phyloP scores from a whole-genome alignment of 352 stramenopile genomes.

The Aphanomyces cochlioides region DNA sequence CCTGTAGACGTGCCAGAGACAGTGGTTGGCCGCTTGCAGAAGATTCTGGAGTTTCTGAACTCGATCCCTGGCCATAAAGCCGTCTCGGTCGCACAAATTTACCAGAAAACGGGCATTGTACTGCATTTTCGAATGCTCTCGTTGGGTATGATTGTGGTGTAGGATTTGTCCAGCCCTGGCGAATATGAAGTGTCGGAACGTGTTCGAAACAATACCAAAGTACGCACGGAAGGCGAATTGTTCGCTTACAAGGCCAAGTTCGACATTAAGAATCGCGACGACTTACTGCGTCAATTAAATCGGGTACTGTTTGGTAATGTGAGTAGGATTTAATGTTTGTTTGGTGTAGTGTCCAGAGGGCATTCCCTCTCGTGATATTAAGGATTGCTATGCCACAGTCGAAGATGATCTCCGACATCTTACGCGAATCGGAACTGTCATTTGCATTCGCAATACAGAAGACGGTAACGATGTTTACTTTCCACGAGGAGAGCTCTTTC shows the following conservation, averaged over 20 bases:
- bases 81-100: constrained; percentile 63
- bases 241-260: constrained; percentile 88
- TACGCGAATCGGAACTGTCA: constrained; percentile 68
- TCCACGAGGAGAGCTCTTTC: constrained; percentile 53
- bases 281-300: constrained; percentile 75
- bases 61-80: constrained; percentile 77
- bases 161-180: constrained; percentile 48
- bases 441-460: constrained; percentile 81
- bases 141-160: not conserved
- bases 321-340: too few species aligned
- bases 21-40: constrained; percentile 38
- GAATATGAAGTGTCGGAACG: constrained; percentile 78
- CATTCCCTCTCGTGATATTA: constrained; percentile 77
- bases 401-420: constrained; percentile 76
- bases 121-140: constrained; percentile 22
- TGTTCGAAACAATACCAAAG: constrained; percentile 84
- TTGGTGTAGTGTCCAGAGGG: constrained; percentile 61
- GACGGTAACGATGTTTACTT: constrained; percentile 78
- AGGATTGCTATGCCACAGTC: constrained; percentile 75
- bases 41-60: constrained; percentile 82
- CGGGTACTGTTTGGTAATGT: constrained; percentile 38
- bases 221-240: constrained; percentile 63
- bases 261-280: constrained; percentile 78
- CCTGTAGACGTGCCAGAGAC: constrained; percentile 18
- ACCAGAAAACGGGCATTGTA: constrained; percentile 82